A percentile compares a stretch with the other conserved stretches of the same genome.
phyloP scores from a whole-genome alignment of 2,329 filamentous ascomycete species.

The Arthroderma sp. region DNA sequence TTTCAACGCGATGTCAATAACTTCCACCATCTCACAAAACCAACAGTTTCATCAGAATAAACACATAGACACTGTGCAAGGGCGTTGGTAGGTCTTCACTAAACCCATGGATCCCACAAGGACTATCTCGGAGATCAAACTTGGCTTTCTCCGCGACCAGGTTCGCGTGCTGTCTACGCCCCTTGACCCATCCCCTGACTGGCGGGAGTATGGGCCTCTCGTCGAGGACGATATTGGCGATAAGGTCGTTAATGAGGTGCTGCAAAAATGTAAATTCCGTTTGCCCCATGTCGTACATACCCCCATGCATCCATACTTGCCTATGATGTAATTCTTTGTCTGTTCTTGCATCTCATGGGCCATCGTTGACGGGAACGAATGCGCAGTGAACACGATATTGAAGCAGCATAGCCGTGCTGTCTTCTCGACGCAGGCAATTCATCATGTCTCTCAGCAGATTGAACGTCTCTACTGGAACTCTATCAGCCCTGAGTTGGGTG shows the following conservation, averaged over 20 bases:
- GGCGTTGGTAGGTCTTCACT: neutral
- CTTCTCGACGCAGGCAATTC: constrained; percentile 43
- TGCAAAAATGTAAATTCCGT: constrained; percentile 35
- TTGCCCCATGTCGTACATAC: neutral
- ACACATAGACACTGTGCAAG: neutral
- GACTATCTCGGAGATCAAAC: constrained; percentile 42
- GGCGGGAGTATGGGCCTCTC: constrained; percentile 29
- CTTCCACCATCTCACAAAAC: too few relatives aligned
- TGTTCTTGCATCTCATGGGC: neutral
- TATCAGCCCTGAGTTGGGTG: constrained; percentile 28
- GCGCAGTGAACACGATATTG: constrained; percentile 40
- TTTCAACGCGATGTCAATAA: too few relatives aligned
- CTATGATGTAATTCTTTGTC: neutral
- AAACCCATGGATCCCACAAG: constrained; percentile 27
- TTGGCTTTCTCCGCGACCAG: constrained; percentile 40
- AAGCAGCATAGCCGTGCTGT: constrained; percentile 43
- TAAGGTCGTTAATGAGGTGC: constrained; percentile 39
- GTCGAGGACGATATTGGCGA: constrained; percentile 36
- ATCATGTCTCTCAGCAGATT: constrained; percentile 46
- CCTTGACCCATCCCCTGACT: constrained; percentile 37
- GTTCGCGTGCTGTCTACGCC: constrained; percentile 41
- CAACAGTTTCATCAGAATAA: too few relatives aligned
- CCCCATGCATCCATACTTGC: neutral
- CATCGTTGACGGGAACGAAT: neutral
- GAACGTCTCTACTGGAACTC: constrained; percentile 44